These are phyloP conservation scores for Podospora comata DNA, from an alignment of 495 filamentous ascomycete genomes.

Conservation along the genomic window DNA sequence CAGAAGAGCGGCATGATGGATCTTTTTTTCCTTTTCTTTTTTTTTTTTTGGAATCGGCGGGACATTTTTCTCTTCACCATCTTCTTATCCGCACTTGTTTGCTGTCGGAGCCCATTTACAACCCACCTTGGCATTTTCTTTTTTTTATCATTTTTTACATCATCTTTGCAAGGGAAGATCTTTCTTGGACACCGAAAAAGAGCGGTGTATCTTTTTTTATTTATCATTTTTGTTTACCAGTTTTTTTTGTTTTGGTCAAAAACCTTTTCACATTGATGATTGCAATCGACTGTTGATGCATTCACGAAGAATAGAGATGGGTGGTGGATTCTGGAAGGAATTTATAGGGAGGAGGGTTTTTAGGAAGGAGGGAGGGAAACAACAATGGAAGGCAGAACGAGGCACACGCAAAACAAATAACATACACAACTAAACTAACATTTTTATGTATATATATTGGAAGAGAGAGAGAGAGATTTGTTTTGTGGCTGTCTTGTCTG, in stretches of 20 bases:
- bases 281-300: not conserved
- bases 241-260: not conserved
- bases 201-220: not conserved
- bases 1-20: slow-evolving; percentile 1
- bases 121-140: slow-evolving; percentile 5
- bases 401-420: not conserved
- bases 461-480: not conserved
- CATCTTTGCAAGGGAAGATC: not conserved
- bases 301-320: not conserved
- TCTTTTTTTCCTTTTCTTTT: no score
- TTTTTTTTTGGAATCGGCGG: slow-evolving; percentile 11
- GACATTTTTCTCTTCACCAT: slow-evolving; percentile 5
- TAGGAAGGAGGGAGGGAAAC: not conserved
- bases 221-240: slow-evolving; percentile 1
- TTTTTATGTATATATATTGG: not conserved
- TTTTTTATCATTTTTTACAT: not conserved
- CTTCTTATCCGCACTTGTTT: not conserved
- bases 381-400: not conserved
- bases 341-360: not conserved
- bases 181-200: slow-evolving; percentile 5
- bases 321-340: slow-evolving; percentile 12
- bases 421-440: not conserved
- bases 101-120: not conserved
- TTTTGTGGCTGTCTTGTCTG: slow-evolving; percentile 6
- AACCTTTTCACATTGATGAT: not conserved